A percentile compares a stretch with the other conserved stretches of the same genome.
phyloP scores from a whole-genome alignment of 257 asterid species.

The Solanum piurae region DNA sequence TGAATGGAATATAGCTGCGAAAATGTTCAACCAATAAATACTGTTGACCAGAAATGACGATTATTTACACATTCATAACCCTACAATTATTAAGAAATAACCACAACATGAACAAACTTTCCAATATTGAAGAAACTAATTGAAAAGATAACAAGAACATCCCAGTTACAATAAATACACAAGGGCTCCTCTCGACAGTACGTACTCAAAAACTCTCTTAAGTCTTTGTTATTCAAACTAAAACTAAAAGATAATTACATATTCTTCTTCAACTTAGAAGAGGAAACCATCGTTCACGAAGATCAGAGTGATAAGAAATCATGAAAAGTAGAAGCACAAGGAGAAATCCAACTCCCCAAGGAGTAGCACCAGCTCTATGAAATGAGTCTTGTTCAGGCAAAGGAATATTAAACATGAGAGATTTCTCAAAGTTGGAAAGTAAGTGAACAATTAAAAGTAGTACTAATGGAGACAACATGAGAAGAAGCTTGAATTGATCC shows the following conservation, averaged over 20 bases:
- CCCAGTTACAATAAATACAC: not conserved
- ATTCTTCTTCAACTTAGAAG: constrained; percentile 32
- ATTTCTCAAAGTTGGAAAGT: constrained; percentile 33
- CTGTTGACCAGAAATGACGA: not conserved
- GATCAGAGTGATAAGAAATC: constrained; percentile 73
- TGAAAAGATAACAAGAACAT: not conserved
- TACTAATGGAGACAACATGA: constrained; percentile 65
- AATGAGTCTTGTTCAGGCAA: constrained; percentile 49
- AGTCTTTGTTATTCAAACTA: not conserved
- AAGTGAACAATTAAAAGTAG: constrained; percentile 51
- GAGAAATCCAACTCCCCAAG: constrained; percentile 72
- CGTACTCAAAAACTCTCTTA: not conserved
- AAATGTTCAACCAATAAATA: not conserved
- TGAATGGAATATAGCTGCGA: not conserved
- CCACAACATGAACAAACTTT: not conserved
- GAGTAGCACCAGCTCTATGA: constrained; percentile 69
- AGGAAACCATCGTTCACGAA: constrained; percentile 81
- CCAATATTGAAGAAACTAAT: not conserved
- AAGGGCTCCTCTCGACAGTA: not conserved
- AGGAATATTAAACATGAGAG: constrained; percentile 29
- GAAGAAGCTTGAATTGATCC: constrained; percentile 51
- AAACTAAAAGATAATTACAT: not conserved
- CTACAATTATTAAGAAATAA: not conserved
- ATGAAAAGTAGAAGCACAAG: constrained; percentile 78
- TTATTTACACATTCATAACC: not conserved